A percentile compares a stretch with the other conserved stretches of the same genome.
Evolutionary conservation across 768 basidiomycete species (phyloP).

Genomic region (Boletus eberwhitei): DNA sequence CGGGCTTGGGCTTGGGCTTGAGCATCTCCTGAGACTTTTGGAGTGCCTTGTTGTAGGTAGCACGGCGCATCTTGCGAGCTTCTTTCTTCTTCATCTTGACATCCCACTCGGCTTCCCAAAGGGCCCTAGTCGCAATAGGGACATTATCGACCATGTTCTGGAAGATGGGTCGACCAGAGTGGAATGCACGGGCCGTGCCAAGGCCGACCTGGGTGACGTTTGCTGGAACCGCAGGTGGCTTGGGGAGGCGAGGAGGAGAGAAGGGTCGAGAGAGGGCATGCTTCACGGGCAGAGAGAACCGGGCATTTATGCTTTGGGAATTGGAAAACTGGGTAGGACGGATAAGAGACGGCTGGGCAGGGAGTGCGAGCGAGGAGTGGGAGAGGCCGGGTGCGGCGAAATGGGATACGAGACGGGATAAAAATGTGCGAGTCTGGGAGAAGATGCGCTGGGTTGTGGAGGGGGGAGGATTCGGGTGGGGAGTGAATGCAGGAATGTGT

Average conservation of each 20-base stretch:
- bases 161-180: conserved; percentile 69
- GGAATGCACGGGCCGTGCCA: conserved; percentile 73
- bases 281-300: conserved; percentile 55
- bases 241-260: conserved; percentile 53
- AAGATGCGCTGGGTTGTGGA: conserved; percentile 45
- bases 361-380: conserved; percentile 23
- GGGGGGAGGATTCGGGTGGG: conserved; percentile 20
- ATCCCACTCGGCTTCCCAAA: conserved; percentile 74
- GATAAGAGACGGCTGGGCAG: conserved; percentile 4
- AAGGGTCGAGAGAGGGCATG: conserved; percentile 48
- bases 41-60: conserved; percentile 16
- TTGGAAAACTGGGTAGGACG: conserved; percentile 18
- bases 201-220: conserved; percentile 67
- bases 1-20: conserved; percentile 18
- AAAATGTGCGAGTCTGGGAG: conserved; percentile 49
- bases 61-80: conserved; percentile 23
- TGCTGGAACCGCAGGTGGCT: conserved; percentile 47
- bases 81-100: conserved; percentile 48
- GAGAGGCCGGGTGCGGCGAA: conserved; percentile 54
- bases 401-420: conserved; percentile 54
- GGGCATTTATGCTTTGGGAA: conserved; percentile 45
- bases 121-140: conserved; percentile 69
- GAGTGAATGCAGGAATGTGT: conserved; percentile 43
- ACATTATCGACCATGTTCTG: conserved; percentile 78
- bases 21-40: conserved; percentile 28